Base-by-base conservation (phyloP, 176 grass and related monocot genomes). In the Aegilops speltoides region DNA sequence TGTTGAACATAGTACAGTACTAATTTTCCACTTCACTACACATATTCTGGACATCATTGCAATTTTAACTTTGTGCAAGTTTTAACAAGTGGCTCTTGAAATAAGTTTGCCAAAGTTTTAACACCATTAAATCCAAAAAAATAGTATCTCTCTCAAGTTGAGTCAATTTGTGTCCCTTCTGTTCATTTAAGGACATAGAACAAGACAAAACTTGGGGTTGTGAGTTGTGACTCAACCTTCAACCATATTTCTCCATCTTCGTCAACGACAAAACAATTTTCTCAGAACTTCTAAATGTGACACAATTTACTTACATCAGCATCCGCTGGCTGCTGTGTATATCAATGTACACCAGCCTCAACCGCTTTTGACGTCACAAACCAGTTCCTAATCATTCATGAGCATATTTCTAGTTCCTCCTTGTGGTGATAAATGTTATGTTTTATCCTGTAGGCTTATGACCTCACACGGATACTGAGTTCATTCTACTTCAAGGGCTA, bases 401-500 rank as follows among this genome's bases (percentile, higher is more conserved):
- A 20, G 23, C 32, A 67, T 84, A 34, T 77, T 83, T 38, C 15
- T 84, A 36, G 17, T 83, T 68, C 80, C 46, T 77, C 77, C 10
- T 50, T 79, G 78, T 78, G 77, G 78, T 78, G 77, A 93, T 34
- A 77, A 70, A 28, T 15, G 31, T 1, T 50, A 80, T 72, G 28
- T 40, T 82, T 77, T 88, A 76, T 73, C 72, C 31, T 81, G 76
- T 84, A 99, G 97, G 87, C 85, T 70, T 96, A 99, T 86, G 92
- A 99, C 75, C 75, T 89, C 48, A 96, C 94, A 69, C 16, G 85
- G 72, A 24, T 90, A 79, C 15, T 96, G 76, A 99, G 92, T 89
- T 90, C 94, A 31, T 89, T 93, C 78, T 96, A 90, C 87, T 96
- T 91, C 60, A 96, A 96, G 79, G 87, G 92, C 36, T 93, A 93